Conservation (phyloP, 441 rosid genomes). For the Erodium moschatum region DNA sequence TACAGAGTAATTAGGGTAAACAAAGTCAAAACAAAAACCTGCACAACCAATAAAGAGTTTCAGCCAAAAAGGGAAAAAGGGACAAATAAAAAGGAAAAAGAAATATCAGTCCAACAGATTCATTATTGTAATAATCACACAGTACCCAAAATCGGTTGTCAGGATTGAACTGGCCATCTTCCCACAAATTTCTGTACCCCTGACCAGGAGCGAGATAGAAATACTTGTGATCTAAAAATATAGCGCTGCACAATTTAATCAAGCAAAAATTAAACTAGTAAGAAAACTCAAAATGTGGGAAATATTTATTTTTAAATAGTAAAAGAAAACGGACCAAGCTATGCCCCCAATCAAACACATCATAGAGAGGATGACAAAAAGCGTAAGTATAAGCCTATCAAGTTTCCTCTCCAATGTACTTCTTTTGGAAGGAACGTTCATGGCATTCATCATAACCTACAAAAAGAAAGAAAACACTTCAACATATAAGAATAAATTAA, state of each 20-base stretch:
- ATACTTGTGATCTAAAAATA: constrained; percentile 65
- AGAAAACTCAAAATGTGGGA: constrained; percentile 1
- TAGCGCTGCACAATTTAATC: constrained; percentile 53
- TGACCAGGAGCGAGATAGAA: constrained; percentile 51
- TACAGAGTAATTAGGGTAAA: constrained; percentile 89
- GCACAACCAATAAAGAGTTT: constrained; percentile 25
- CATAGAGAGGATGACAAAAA: constrained; percentile 69
- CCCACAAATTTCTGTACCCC: constrained; percentile 19
- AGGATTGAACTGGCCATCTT: constrained; percentile 55
- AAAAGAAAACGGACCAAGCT: constrained; percentile 53
- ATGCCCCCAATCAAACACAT: constrained; percentile 88
- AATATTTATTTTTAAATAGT: not conserved
- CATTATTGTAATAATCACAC: constrained; percentile 19
- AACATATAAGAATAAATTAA: constrained; percentile 9
- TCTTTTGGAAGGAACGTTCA: constrained; percentile 98
- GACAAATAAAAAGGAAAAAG: constrained; percentile 10
- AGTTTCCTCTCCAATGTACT: constrained; percentile 98
- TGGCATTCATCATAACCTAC: constrained; percentile 99
- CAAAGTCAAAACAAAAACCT: constrained; percentile 72
- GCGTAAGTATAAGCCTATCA: constrained; percentile 87
- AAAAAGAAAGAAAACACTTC: constrained; percentile 19
- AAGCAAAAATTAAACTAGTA: constrained; percentile 8
- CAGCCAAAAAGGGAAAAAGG: constrained; percentile 17
- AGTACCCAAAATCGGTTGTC: constrained; percentile 53
- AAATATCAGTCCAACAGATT: not conserved